Conservation (phyloP, 371 early-diverging fungal species). For the Conidiobolus coronatus region DNA sequence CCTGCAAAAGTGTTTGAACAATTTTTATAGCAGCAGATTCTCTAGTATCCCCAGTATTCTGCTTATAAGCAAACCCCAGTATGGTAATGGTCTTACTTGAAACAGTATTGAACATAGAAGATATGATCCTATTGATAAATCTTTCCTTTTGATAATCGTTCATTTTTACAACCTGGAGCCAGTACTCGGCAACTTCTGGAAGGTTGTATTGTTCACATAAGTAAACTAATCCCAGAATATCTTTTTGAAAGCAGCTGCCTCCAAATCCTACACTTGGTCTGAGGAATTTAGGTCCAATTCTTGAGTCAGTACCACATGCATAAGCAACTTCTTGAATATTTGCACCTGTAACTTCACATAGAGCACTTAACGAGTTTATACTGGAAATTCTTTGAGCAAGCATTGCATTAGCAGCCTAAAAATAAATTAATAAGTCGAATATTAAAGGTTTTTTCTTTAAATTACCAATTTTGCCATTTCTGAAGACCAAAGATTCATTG, state of each 20-base stretch:
- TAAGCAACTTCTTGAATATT: constrained; percentile 86
- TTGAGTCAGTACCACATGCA: constrained; percentile 69
- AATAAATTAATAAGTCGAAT: background rate
- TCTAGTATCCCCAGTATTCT: constrained; percentile 87
- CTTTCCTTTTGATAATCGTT: constrained; percentile 86
- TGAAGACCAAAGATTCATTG: constrained; percentile 83
- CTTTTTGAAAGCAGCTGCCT: constrained; percentile 92
- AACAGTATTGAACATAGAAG: constrained; percentile 54
- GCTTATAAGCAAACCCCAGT: constrained; percentile 89
- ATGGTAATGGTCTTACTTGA: constrained; percentile 64
- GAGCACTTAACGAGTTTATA: constrained; percentile 76
- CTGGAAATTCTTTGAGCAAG: constrained; percentile 89
- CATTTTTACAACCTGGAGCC: constrained; percentile 74
- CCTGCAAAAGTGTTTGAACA: constrained; percentile 54
- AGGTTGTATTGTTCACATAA: constrained; percentile 58
- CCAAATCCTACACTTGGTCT: constrained; percentile 88
- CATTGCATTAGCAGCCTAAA: constrained; percentile 78
- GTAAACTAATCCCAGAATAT: constrained; percentile 80
- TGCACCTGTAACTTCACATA: constrained; percentile 90
- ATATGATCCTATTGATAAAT: constrained; percentile 47
- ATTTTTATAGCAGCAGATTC: constrained; percentile 81
- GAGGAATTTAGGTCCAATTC: constrained; percentile 81
- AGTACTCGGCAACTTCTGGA: constrained; percentile 83
- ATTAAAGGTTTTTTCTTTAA: background rate
- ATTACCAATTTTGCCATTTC: constrained; percentile 75